phyloP scores from a whole-genome alignment of 352 stramenopile species.

The Globisporangium viniferum region DNA sequence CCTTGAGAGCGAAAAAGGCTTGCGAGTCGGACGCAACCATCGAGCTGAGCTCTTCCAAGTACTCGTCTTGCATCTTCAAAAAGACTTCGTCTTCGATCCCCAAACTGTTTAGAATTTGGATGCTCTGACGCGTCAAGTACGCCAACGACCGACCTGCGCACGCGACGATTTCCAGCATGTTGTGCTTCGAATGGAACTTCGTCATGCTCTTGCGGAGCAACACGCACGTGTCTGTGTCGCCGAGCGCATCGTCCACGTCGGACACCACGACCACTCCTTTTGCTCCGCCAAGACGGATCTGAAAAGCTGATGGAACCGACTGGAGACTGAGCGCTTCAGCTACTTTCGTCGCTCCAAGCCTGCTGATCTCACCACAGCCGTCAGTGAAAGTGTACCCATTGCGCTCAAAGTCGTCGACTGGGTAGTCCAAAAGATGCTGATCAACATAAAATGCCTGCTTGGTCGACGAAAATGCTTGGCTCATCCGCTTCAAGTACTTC shows the following conservation, averaged over 20 bases:
- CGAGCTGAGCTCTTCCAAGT: constrained; percentile 44
- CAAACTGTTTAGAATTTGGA: constrained; percentile 62
- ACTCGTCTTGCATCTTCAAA: constrained; percentile 68
- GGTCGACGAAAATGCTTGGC: constrained; percentile 73
- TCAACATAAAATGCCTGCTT: constrained; percentile 45
- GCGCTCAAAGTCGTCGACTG: constrained; percentile 42
- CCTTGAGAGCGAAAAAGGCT: constrained; percentile 52
- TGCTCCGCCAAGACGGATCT: constrained; percentile 68
- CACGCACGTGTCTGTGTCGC: constrained; percentile 23
- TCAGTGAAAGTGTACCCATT: constrained; percentile 61
- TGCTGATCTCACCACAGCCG: constrained; percentile 64
- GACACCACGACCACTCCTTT: constrained; percentile 78
- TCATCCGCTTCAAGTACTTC: constrained; percentile 78
- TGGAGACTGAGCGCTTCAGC: constrained; percentile 33
- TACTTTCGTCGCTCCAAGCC: constrained; percentile 32
- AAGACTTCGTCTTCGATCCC: constrained; percentile 62
- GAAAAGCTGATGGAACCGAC: constrained; percentile 57
- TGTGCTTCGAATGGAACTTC: constrained; percentile 62
- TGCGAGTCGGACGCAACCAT: constrained; percentile 50
- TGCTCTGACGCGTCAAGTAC: constrained; percentile 76
- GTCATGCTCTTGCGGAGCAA: constrained; percentile 65
- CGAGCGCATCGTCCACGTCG: constrained; percentile 19
- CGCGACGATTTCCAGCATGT: constrained; percentile 69
- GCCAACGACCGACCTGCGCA: constrained; percentile 47
- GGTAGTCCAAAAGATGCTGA: constrained; percentile 39